Conservation (phyloP, 2,329 filamentous ascomycete genomes). For the Colletotrichum destructivum region DNA sequence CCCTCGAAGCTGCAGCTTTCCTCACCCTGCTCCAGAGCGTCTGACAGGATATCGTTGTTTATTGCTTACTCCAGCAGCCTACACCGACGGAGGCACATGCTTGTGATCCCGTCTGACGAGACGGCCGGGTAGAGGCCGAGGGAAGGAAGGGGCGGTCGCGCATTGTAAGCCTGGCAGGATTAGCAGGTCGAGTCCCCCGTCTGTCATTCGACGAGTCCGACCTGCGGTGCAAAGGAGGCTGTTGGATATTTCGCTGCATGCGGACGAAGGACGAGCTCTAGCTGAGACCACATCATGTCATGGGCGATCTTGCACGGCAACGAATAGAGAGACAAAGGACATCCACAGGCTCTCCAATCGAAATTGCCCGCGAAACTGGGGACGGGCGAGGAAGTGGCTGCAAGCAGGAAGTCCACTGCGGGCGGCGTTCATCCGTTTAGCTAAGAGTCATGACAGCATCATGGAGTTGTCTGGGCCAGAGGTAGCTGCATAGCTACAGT, state of each 20-base stretch:
- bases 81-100: constrained; percentile 22
- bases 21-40: background rate
- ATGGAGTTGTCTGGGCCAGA: constrained; percentile 7
- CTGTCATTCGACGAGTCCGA: constrained; percentile 33
- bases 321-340: constrained; percentile 34
- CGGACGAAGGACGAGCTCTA: constrained; percentile 25
- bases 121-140: constrained; percentile 9
- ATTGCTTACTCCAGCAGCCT: background rate
- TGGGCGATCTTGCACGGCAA: constrained; percentile 35
- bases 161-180: constrained; percentile 23
- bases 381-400: constrained; percentile 8
- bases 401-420: constrained; percentile 28
- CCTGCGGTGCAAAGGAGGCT: constrained; percentile 28
- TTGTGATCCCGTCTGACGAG: constrained; percentile 30
- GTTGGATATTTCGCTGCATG: constrained; percentile 31
- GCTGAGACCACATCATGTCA: constrained; percentile 34
- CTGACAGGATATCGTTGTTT: constrained; percentile 17
- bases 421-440: constrained; percentile 2
- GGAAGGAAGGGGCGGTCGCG: background rate
- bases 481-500: too few relatives aligned
- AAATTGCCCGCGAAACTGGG: constrained; percentile 22
- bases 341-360: constrained; percentile 33
- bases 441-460: background rate
- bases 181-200: constrained; percentile 19
- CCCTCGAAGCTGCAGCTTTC: constrained; percentile 11